phyloP scores from a whole-genome alignment of 2,329 filamentous ascomycete species.

The Talaromyces sp. region DNA sequence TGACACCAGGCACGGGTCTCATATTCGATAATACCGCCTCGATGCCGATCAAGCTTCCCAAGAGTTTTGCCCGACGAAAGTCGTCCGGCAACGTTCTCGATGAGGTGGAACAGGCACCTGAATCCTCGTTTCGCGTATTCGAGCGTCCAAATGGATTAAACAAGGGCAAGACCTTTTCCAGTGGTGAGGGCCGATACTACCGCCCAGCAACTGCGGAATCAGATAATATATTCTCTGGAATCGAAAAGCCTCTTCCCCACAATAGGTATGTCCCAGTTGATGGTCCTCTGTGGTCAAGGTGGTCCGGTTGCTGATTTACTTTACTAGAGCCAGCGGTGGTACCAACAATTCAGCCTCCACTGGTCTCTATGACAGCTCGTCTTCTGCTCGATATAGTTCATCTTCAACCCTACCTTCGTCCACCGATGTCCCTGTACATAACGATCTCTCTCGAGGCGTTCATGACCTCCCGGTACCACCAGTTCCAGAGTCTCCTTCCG shows the following conservation, averaged over 20 bases:
- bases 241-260: conserved; percentile 32
- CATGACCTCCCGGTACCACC: conserved; percentile 44
- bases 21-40: conserved; percentile 1
- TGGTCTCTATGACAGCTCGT: conserved; percentile 44
- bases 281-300: conserved; percentile 14
- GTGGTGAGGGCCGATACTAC: conserved; percentile 34
- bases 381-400: conserved; percentile 53
- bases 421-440: conserved; percentile 45
- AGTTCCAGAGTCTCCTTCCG: conserved; percentile 35
- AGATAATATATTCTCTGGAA: conserved; percentile 40
- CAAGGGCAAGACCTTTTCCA: conserved; percentile 42
- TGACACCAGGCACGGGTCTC: not conserved
- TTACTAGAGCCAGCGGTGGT: conserved; percentile 46
- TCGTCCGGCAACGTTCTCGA: conserved; percentile 55
- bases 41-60: conserved; percentile 57
- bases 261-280: conserved; percentile 29
- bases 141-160: conserved; percentile 45
- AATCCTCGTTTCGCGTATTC: conserved; percentile 53
- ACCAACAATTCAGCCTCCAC: conserved; percentile 48
- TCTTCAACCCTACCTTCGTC: conserved; percentile 56
- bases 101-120: conserved; percentile 39
- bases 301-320: conserved; percentile 20
- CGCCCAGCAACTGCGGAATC: conserved; percentile 34
- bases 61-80: conserved; percentile 53
- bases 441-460: conserved; percentile 35